Evolutionary conservation across 345 rosid genomes (phyloP).

Genomic region (Gossypium australe): DNA sequence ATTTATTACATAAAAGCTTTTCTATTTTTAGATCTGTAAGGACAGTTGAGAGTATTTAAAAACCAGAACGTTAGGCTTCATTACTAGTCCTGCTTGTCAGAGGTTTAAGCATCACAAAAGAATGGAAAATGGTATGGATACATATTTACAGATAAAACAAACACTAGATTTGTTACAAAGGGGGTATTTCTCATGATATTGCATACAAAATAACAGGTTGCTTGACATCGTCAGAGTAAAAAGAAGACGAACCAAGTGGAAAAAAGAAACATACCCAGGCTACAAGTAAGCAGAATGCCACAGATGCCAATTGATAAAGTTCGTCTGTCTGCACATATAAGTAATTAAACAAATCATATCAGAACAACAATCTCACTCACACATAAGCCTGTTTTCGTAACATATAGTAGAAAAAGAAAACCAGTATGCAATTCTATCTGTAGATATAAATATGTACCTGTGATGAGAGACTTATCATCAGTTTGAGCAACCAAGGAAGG

Average conservation of each 20-base stretch:
- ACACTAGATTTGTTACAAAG: background rate
- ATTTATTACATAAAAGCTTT: background rate
- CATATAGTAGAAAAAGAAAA: background rate
- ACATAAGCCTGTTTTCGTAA: too few species aligned
- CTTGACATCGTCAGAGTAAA: background rate
- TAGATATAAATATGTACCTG: conserved; percentile 37
- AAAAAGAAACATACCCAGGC: conserved; percentile 79
- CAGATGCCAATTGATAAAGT: conserved; percentile 92
- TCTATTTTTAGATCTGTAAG: background rate
- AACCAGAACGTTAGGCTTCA: background rate
- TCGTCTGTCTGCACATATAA: conserved; percentile 74
- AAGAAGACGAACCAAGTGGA: conserved; percentile 13
- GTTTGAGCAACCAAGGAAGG: conserved; percentile 77
- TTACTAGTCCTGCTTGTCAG: background rate
- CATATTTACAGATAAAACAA: background rate
- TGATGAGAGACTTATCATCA: conserved; percentile 83
- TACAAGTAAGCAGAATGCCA: conserved; percentile 94
- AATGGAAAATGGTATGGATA: background rate
- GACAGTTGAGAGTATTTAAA: background rate
- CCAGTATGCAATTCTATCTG: background rate
- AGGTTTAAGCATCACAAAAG: background rate
- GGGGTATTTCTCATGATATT: background rate
- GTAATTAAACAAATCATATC: background rate
- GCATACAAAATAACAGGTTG: background rate
- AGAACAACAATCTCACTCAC: background rate